Evolutionary conservation across 352 stramenopile species (phyloP).

Genomic region (Pythium vanterpoolii): DNA sequence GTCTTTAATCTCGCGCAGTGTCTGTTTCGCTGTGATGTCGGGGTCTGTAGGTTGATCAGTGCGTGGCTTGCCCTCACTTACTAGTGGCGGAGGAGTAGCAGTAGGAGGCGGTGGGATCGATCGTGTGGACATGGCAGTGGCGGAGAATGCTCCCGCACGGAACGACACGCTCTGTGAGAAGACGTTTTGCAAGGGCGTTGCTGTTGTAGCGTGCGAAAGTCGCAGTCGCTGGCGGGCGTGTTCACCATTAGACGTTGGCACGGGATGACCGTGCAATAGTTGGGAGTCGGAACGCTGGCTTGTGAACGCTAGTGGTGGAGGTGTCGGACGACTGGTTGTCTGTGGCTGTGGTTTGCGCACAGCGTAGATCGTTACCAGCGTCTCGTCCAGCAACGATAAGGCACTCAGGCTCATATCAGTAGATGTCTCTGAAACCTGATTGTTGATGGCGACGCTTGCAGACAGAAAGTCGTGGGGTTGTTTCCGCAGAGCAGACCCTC

Average conservation of each 20-base stretch:
- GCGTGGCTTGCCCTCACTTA: not conserved
- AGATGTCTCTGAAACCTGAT: slow-evolving; percentile 6
- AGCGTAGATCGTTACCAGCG: slow-evolving; percentile 47
- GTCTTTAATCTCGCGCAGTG: slow-evolving; percentile 40
- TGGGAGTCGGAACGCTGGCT: not conserved
- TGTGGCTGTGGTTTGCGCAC: not conserved
- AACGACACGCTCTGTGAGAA: slow-evolving; percentile 12
- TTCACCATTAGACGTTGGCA: not conserved
- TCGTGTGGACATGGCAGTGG: too few relatives aligned
- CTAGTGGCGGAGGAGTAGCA: not conserved
- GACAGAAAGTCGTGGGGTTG: not conserved
- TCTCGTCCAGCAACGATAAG: slow-evolving; percentile 49
- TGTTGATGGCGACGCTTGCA: not conserved
- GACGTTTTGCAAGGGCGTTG: slow-evolving; percentile 9
- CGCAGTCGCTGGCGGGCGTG: not conserved
- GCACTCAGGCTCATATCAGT: slow-evolving; percentile 3
- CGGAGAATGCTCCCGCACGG: too few relatives aligned
- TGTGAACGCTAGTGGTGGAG: not conserved
- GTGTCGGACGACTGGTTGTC: not conserved
- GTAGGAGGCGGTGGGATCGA: not conserved
- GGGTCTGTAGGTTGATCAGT: slow-evolving; percentile 13
- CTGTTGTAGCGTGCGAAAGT: not conserved
- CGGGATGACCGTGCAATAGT: not conserved
- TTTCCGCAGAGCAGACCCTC: not conserved
- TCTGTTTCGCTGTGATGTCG: slow-evolving; percentile 32